A percentile compares a stretch with the other conserved stretches of the same genome.
Conservation (phyloP, 306 rosid genomes). For the Argentina anserina region DNA sequence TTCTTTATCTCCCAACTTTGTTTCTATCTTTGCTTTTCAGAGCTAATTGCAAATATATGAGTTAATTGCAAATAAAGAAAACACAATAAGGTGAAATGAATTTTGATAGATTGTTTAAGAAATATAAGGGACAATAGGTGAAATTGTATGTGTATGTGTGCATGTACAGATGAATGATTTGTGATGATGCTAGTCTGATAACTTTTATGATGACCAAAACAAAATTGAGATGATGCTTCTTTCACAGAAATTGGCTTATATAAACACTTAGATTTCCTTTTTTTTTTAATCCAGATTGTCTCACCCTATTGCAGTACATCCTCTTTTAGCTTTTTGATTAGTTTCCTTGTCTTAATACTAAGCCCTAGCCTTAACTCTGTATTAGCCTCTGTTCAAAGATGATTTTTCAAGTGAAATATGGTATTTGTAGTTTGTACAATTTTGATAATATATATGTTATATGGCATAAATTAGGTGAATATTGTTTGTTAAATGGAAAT, state of each 20-base stretch:
- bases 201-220: background rate
- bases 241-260: background rate
- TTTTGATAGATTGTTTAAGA: background rate
- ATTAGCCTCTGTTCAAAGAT: background rate
- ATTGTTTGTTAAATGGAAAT: background rate
- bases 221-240: background rate
- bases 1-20: conserved; percentile 12
- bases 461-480: background rate
- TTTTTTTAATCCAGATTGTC: no score
- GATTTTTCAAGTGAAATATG: background rate
- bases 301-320: no score
- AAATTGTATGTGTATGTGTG: no score
- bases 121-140: background rate
- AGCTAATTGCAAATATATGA: background rate
- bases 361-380: background rate
- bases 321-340: background rate
- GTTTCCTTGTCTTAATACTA: background rate
- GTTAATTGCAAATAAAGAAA: background rate
- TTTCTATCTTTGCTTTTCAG: conserved; percentile 5
- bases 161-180: background rate
- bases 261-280: background rate
- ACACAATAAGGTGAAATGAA: background rate
- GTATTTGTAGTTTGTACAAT: background rate
- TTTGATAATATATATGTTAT: background rate
- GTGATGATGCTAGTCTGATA: background rate